Conservation (phyloP, 768 basidiomycete species). For the Naematelia encephala region DNA sequence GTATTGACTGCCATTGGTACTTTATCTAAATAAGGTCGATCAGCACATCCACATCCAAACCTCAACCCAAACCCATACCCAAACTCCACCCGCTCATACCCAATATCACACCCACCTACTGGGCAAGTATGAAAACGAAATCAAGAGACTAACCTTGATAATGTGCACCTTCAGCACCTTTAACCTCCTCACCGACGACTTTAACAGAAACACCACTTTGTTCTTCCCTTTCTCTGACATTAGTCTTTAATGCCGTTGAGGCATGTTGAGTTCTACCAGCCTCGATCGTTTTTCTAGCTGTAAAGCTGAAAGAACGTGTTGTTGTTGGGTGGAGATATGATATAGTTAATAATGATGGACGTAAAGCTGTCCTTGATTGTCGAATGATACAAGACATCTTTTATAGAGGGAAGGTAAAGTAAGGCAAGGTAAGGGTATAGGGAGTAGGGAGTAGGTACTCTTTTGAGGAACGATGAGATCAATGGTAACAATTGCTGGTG, state of each 20-base stretch:
- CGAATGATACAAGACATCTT: too few species aligned
- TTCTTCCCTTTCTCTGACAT: constrained; percentile 30
- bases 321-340: too few species aligned
- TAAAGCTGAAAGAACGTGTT: constrained; percentile 8
- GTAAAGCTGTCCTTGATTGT: too few species aligned
- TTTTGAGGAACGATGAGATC: too few species aligned
- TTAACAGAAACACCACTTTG: constrained; percentile 1
- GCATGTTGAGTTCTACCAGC: constrained; percentile 17
- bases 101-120: neutral
- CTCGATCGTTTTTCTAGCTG: constrained; percentile 9
- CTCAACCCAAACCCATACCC: neutral
- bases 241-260: constrained; percentile 27
- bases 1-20: constrained; percentile 13
- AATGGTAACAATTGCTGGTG: too few species aligned
- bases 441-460: too few species aligned
- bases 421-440: too few species aligned
- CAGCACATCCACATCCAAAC: neutral
- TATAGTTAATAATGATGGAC: too few species aligned
- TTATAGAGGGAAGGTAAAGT: too few species aligned
- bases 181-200: constrained; percentile 30
- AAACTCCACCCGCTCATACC: neutral
- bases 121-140: neutral
- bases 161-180: constrained; percentile 45
- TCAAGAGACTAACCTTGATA: constrained; percentile 38
- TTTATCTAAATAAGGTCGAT: constrained; percentile 8